A percentile compares a stretch with the other conserved stretches of the same genome.
phyloP scores from a whole-genome alignment of 2,329 filamentous ascomycete species.

The Talaromyces sp. region DNA sequence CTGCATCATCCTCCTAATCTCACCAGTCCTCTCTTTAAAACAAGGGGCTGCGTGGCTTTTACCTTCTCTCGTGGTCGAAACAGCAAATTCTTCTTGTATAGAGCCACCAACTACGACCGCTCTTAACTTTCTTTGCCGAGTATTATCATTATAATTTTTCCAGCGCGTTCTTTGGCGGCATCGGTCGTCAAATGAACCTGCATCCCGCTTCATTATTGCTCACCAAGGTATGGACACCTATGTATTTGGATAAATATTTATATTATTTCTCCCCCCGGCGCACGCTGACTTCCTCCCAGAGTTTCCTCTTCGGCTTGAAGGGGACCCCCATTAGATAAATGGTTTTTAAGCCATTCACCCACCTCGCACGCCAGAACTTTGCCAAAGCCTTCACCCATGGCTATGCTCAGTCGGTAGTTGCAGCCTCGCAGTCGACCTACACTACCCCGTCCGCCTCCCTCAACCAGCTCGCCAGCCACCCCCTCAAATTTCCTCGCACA shows the following conservation, averaged over 20 bases:
- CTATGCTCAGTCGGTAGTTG: constrained; percentile 96
- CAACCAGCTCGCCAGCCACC: constrained; percentile 47
- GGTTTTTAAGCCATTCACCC: constrained; percentile 63
- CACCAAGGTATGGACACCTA: constrained; percentile 54
- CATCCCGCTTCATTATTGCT: constrained; percentile 58
- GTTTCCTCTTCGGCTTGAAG: constrained; percentile 58
- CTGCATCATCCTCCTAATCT: not conserved
- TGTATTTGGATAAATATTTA: not conserved
- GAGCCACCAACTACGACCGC: not conserved
- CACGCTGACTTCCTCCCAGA: constrained; percentile 25
- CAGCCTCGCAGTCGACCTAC: constrained; percentile 82
- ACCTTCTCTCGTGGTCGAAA: not conserved
- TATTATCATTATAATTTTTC: not conserved
- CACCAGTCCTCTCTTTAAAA: constrained; percentile 5
- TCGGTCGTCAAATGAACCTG: constrained; percentile 98
- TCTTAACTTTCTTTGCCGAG: not conserved
- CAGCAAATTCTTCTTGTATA: not conserved
- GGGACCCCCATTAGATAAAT: constrained; percentile 75
- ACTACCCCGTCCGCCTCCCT: constrained; percentile 53
- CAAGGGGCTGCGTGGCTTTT: not conserved
- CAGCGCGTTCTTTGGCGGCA: constrained; percentile 62
- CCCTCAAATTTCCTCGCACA: constrained; percentile 44
- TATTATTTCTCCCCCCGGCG: not conserved
- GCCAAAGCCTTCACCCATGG: constrained; percentile 95
- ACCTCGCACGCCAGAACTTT: constrained; percentile 95